Conservation (phyloP, 768 basidiomycete genomes). For the Lactarius psammicola region DNA sequence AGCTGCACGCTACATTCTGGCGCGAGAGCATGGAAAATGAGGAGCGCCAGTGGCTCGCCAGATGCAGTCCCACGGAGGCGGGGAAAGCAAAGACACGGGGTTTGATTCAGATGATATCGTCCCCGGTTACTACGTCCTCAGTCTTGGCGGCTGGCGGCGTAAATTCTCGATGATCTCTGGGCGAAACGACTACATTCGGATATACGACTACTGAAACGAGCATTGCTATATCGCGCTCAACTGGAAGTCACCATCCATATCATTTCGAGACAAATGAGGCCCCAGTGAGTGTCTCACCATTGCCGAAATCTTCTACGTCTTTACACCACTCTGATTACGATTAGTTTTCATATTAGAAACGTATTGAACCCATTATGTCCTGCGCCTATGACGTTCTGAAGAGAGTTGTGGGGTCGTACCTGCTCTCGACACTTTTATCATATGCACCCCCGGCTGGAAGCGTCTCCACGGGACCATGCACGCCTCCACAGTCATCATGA, state of each 20-base stretch:
- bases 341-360: no score
- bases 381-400: no score
- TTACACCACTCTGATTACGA: no score
- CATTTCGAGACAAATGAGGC: no score
- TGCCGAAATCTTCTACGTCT: no score
- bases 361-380: no score
- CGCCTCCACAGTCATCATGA: not conserved
- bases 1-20: not conserved
- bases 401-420: no score
- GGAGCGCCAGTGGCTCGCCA: not conserved
- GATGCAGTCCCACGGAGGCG: not conserved
- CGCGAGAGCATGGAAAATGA: not conserved
- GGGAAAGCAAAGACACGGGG: not conserved
- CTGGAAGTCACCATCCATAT: no score
- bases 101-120: not conserved
- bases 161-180: no score
- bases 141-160: not conserved
- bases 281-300: no score
- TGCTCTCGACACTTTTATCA: not conserved
- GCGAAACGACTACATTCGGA: not conserved
- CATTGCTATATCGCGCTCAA: no score
- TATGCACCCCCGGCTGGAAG: not conserved
- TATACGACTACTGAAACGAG: not conserved
- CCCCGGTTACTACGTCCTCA: no score
- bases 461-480: not conserved